Conservation (phyloP, 192 early-diverging fungal genomes). For the Obelidium mucronatum region DNA sequence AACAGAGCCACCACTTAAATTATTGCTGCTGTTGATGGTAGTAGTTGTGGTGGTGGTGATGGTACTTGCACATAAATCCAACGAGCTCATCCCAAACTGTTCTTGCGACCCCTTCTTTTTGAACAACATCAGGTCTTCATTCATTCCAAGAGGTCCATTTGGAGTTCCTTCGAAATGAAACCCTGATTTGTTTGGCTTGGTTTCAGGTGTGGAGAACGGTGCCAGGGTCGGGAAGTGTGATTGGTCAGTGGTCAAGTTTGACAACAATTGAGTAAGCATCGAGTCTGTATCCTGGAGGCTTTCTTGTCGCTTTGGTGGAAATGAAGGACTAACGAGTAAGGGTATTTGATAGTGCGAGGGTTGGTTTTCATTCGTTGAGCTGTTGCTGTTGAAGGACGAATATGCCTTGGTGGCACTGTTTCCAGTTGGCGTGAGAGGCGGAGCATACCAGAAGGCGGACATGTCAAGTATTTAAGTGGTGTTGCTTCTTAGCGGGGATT, state of each 20-base stretch:
- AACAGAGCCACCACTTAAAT: too few species aligned
- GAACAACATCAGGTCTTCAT: too few species aligned
- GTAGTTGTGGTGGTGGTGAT: neutral
- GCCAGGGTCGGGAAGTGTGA: neutral
- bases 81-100: neutral
- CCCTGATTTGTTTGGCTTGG: neutral
- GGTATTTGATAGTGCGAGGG: neutral
- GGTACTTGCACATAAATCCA: neutral
- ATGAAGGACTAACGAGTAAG: neutral
- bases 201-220: conserved; percentile 9
- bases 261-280: neutral
- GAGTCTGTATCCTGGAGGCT: neutral
- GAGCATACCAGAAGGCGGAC: neutral
- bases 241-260: neutral
- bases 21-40: neutral
- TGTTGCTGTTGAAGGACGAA: neutral
- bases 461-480: too few species aligned
- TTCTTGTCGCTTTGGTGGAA: neutral
- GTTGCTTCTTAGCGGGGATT: too few species aligned
- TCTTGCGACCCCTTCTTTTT: neutral
- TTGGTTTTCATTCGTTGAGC: neutral
- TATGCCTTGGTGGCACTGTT: neutral
- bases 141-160: too few species aligned
- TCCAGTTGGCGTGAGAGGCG: neutral
- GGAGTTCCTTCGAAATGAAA: neutral